phyloP scores from a whole-genome alignment of 495 filamentous ascomycete species.

The Trypethelium eluteriae region DNA sequence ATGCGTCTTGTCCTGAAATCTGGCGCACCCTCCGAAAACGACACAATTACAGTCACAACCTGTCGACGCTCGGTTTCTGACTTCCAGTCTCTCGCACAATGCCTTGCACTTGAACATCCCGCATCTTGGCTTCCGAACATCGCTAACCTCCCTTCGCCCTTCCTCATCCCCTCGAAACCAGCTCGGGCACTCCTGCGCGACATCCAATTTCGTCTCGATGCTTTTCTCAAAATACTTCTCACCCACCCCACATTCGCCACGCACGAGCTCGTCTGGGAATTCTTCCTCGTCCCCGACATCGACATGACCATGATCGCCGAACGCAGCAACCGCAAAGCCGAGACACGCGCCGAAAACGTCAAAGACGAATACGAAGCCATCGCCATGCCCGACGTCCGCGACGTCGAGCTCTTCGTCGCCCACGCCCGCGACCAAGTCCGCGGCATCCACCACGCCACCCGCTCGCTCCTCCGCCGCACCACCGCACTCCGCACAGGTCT shows the following conservation, averaged over 20 bases:
- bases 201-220: constrained; percentile 77
- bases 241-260: constrained; percentile 89
- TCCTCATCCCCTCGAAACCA: constrained; percentile 85
- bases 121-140: constrained; percentile 88
- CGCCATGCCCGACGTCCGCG: constrained; percentile 61
- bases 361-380: constrained; percentile 79
- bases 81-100: constrained; percentile 82
- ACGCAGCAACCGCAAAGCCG: constrained; percentile 76
- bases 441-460: constrained; percentile 71
- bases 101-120: constrained; percentile 86
- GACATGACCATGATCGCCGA: constrained; percentile 85
- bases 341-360: constrained; percentile 71
- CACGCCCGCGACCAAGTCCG: constrained; percentile 84
- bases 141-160: constrained; percentile 72
- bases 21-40: constrained; percentile 59
- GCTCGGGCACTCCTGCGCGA: constrained; percentile 80
- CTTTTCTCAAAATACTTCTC: constrained; percentile 76
- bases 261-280: constrained; percentile 98
- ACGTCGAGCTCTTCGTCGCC: constrained; percentile 86
- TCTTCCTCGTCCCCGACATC: constrained; percentile 93
- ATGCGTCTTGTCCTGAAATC: constrained; percentile 92
- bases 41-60: constrained; percentile 83
- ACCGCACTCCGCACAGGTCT: constrained; percentile 49
- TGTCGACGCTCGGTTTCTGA: constrained; percentile 83
- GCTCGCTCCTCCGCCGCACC: constrained; percentile 64